Evolutionary conservation across 2,329 filamentous ascomycete species (phyloP).

Genomic region (Aspergillus versicolor): DNA sequence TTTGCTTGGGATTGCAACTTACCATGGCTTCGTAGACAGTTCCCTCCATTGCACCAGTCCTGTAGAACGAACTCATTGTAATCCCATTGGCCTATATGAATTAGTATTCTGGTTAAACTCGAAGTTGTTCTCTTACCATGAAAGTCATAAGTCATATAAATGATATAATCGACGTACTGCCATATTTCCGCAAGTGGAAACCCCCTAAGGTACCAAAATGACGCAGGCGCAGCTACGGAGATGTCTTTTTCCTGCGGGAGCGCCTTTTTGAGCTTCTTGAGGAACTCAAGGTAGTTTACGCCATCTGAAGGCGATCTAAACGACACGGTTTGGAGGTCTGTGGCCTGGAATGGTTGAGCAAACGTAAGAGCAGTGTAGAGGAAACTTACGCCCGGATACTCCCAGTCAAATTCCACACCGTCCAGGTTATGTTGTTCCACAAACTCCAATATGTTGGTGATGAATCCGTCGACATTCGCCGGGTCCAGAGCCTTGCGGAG

Average conservation of each 20-base stretch:
- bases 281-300: slow-evolving; percentile 36
- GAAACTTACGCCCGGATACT: slow-evolving; percentile 8
- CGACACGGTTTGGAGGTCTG: slow-evolving; percentile 38
- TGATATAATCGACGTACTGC: slow-evolving; percentile 30
- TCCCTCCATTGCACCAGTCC: slow-evolving; percentile 26
- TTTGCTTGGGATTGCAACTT: background rate
- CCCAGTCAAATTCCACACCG: slow-evolving; percentile 16
- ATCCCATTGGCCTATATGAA: slow-evolving; percentile 14
- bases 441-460: slow-evolving; percentile 32
- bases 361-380: background rate
- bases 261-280: slow-evolving; percentile 23
- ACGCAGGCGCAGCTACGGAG: slow-evolving; percentile 28
- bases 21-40: slow-evolving; percentile 39
- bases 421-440: slow-evolving; percentile 13
- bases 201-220: slow-evolving; percentile 32
- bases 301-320: slow-evolving; percentile 28
- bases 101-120: background rate
- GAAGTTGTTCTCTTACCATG: slow-evolving; percentile 11
- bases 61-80: slow-evolving; percentile 3
- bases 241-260: slow-evolving; percentile 21
- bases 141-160: slow-evolving; percentile 44
- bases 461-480: slow-evolving; percentile 39
- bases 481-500: slow-evolving; percentile 37
- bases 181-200: slow-evolving; percentile 31
- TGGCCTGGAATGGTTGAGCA: background rate